Evolutionary conservation across 805 yeast genomes (phyloP).

Genomic region (Yarrowia bubula): DNA sequence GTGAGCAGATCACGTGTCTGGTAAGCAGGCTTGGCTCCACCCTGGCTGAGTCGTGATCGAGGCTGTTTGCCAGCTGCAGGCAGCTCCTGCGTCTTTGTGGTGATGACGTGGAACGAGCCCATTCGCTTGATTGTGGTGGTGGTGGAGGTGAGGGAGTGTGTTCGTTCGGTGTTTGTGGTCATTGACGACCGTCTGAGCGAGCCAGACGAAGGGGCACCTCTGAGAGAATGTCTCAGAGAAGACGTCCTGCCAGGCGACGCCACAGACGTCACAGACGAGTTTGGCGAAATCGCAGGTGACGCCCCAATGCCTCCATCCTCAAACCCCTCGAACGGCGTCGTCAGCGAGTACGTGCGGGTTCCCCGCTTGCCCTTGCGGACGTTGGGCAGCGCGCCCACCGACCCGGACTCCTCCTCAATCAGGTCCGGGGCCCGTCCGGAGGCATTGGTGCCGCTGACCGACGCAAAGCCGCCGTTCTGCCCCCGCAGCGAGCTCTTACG

Average conservation of each 20-base stretch:
- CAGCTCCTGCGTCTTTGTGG: conserved; percentile 36
- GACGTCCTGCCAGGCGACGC: not conserved
- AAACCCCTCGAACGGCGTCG: conserved; percentile 30
- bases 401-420: conserved; percentile 12
- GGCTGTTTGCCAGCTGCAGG: conserved; percentile 15
- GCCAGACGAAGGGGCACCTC: conserved; percentile 13
- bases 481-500: conserved; percentile 24
- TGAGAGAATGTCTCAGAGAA: not conserved
- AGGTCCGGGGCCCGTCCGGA: conserved; percentile 3
- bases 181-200: conserved; percentile 33
- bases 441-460: conserved; percentile 12
- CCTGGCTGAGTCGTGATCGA: not conserved
- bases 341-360: conserved; percentile 33
- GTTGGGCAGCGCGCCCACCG: conserved; percentile 11
- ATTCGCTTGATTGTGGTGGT: conserved; percentile 41
- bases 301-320: conserved; percentile 26
- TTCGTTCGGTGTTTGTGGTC: conserved; percentile 39
- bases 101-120: conserved; percentile 41
- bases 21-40: conserved; percentile 13
- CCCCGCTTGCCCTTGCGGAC: conserved; percentile 24
- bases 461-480: conserved; percentile 23
- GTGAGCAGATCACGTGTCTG: conserved; percentile 13
- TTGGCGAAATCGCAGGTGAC: conserved; percentile 9
- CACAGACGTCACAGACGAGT: conserved; percentile 9
- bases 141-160: conserved; percentile 39